A percentile compares a stretch with the other conserved stretches of the same genome.
phyloP scores from a whole-genome alignment of 768 basidiomycete genomes.

The Butyriboletus loyo region DNA sequence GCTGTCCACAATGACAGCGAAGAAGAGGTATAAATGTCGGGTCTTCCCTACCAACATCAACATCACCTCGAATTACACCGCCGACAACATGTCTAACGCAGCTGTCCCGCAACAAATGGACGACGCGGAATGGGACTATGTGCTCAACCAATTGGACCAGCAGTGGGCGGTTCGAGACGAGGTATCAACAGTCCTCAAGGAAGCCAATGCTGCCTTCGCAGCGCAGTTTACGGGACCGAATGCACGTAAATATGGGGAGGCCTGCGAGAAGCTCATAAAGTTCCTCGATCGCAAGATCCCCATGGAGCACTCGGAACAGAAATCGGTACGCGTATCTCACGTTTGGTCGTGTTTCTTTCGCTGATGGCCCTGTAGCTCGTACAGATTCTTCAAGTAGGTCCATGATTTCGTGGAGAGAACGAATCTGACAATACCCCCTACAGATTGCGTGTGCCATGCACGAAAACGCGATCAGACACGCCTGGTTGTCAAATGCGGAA shows the following conservation, averaged over 20 bases:
- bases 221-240: slow-evolving; percentile 15
- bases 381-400: slow-evolving; percentile 19
- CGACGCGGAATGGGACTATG: slow-evolving; percentile 2
- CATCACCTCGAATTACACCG: neutral
- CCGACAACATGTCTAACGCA: slow-evolving; percentile 10
- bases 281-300: slow-evolving; percentile 6
- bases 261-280: slow-evolving; percentile 8
- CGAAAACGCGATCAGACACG: slow-evolving; percentile 20
- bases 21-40: slow-evolving; percentile 8
- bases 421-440: neutral
- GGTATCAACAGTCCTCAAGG: slow-evolving; percentile 4
- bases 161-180: neutral
- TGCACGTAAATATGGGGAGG: neutral
- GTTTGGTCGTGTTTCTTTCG: neutral
- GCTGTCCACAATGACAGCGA: slow-evolving; percentile 2
- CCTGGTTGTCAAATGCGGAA: neutral
- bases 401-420: neutral
- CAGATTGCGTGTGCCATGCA: slow-evolving; percentile 25
- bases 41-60: neutral
- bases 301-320: slow-evolving; percentile 8
- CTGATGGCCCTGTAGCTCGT: slow-evolving; percentile 14
- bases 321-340: slow-evolving; percentile 4
- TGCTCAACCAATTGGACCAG: neutral
- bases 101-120: neutral
- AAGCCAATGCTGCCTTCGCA: slow-evolving; percentile 13